A percentile compares a stretch with the other conserved stretches of the same genome.
Conservation (phyloP, 495 filamentous ascomycete genomes). For the Glonium stellatum region DNA sequence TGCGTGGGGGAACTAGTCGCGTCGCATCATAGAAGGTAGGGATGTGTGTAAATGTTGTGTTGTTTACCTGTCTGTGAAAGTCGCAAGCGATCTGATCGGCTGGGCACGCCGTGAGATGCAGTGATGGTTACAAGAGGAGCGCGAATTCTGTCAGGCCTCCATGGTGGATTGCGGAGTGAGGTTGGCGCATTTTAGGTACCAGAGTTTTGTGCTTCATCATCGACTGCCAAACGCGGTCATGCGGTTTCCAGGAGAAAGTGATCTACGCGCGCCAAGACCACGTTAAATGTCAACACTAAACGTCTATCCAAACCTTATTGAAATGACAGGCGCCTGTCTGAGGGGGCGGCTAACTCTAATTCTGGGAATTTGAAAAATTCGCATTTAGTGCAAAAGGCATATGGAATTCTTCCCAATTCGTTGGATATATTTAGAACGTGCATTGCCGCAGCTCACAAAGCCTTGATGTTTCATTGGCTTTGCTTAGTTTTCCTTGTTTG, state of each 20-base stretch:
- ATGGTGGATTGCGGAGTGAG: background rate
- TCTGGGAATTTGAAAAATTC: no score
- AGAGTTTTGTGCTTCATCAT: background rate
- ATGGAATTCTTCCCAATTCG: no score
- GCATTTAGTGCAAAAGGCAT: no score
- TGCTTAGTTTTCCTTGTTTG: no score
- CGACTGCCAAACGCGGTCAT: background rate
- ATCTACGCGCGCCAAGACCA: background rate
- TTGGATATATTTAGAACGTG: no score
- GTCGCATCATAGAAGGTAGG: background rate
- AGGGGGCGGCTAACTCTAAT: no score
- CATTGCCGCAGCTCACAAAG: no score
- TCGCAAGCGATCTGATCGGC: background rate
- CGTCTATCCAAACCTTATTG: conserved; percentile 1
- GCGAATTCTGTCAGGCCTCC: background rate
- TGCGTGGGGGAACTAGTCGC: background rate
- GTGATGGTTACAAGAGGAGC: background rate
- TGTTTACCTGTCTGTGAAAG: conserved; percentile 1
- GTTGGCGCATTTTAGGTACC: background rate
- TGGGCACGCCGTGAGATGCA: no score
- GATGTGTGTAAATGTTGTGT: background rate
- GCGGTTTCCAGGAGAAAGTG: background rate
- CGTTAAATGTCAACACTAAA: background rate
- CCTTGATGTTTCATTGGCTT: no score
- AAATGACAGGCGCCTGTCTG: background rate